Conservation (phyloP, 345 rosid species). For the Eucalyptus viminalis region DNA sequence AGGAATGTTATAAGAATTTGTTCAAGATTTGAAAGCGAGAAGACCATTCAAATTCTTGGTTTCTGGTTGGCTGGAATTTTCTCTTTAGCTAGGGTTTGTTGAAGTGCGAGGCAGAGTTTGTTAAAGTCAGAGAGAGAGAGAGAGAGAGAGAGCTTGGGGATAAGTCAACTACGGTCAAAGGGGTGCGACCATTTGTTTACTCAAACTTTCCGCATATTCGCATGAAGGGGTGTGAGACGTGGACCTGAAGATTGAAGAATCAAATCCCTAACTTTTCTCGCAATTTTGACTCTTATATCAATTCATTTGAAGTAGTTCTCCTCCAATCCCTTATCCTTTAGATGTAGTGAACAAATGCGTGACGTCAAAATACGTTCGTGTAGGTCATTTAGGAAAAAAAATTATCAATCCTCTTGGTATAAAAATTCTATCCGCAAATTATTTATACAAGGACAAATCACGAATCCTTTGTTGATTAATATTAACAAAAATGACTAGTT, state of each 20-base stretch:
- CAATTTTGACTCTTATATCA: neutral
- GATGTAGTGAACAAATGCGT: neutral
- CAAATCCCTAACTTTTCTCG: neutral
- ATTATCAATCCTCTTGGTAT: neutral
- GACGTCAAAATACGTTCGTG: neutral
- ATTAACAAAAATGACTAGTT: neutral
- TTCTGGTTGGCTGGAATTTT: neutral
- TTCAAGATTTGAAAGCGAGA: neutral
- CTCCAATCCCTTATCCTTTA: neutral
- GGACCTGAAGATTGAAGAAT: neutral
- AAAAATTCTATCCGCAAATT: neutral
- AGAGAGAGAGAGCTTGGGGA: neutral
- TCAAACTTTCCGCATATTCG: neutral
- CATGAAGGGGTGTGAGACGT: neutral
- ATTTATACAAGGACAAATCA: neutral
- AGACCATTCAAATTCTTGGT: neutral
- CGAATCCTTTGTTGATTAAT: neutral
- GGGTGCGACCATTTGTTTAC: neutral
- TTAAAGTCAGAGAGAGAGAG: neutral
- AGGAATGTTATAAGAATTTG: neutral
- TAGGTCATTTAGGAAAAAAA: neutral
- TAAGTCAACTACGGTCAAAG: neutral
- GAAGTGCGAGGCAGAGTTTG: neutral
- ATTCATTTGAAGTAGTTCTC: neutral
- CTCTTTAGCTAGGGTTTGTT: neutral